Evolutionary conservation across 768 basidiomycete species (phyloP), one percentile per base, ranked within the genome.

Genomic region (Xerocomus potaroensis): DNA sequence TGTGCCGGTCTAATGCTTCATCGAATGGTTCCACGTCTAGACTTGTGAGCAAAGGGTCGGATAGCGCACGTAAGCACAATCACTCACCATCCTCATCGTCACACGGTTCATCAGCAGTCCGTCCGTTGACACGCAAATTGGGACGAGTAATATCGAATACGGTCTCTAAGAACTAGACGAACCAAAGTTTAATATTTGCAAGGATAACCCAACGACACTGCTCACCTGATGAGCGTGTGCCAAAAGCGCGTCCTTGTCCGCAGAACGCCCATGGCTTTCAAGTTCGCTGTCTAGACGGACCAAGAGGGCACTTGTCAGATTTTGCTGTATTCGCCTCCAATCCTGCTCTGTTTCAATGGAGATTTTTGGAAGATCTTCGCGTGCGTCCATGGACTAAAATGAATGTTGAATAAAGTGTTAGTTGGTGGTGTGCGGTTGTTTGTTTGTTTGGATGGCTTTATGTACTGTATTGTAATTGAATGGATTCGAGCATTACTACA

Each of bases 21-120:
- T 95, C 90, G 63, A 92, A 95, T 3, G 80, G 76, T 58, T 92
- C 88, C 54, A 80, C 79, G 35, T 81, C 82, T 84, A 51, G n/a
- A 15, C 14, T 21, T 21, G 24, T 58, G 14, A 56, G 21, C 18
- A 32, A 26, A 26, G 19, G 10, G 18, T 8, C 9, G 27, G 22
- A 36, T 29, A 41, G 10, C 39, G 37, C 15, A 35, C 3, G 33
- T 39, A 45, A 50, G n/a, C 8, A 19, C 41, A 41, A 9, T 34
- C 26, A 40, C 66, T 43, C 41, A 80, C 84, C 78, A 56, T 77
- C 73, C 49, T 77, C 78, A 40, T 74, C 72, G 16, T 75, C 70
- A 18, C 75, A 73, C n/a, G 81, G 67, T 4, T 80, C 74, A 56
- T 87, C 87, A 51, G 80, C 79, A 50, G 83, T 81, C 43, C 83